Base-by-base conservation (phyloP, 106 monocot species). In the Allium fistulosum region DNA sequence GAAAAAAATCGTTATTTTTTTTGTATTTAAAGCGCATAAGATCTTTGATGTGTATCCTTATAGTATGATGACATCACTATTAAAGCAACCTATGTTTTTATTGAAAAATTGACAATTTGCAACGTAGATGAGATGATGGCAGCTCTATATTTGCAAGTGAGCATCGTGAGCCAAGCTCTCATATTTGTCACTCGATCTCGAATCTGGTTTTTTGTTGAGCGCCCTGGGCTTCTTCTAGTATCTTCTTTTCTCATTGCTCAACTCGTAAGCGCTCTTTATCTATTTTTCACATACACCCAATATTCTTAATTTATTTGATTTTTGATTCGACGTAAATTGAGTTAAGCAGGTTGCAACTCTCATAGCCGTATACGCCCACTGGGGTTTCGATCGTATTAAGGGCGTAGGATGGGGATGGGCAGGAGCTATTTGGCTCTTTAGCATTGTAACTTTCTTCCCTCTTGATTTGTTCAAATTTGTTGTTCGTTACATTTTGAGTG, bases 361-460 rank as follows among this genome's bases (percentile, higher is more conserved):
- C 11, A 66, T 85, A 47, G 81, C 85, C 1, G 85, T 85, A 62
- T 78, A 81, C 48, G 78, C 78, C 27, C 18, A 75, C 65, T 78
- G 81, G 72, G 75, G 75, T 10, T 85, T 81, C 61, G 78, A 81
- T 11, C 55, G 78, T 13, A 81, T 81, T 5, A 72, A 72, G 22
- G 85, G 85, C 11, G 66, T 85, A 26, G 85, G 81, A 9, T 85
- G 81, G 85, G 85, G 81, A 18, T 85, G 81, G 81, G 81, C 85
- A 37, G 85, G 85, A 46, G 78, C 78, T 58, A 85, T 85, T 72
- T 85, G 85, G 85, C 72, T 85, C 28, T 81, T 78, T 50, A 85
- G 85, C 27, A 11, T 85, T 26, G 72, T 81, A 17, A 61, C 68
- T 46, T 85, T 66, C 75, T 49, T 85, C 68, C 85, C 85, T 46